Evolutionary conservation across 2,329 filamentous ascomycete species (phyloP).

Genomic region (Penicillium capsulatum): DNA sequence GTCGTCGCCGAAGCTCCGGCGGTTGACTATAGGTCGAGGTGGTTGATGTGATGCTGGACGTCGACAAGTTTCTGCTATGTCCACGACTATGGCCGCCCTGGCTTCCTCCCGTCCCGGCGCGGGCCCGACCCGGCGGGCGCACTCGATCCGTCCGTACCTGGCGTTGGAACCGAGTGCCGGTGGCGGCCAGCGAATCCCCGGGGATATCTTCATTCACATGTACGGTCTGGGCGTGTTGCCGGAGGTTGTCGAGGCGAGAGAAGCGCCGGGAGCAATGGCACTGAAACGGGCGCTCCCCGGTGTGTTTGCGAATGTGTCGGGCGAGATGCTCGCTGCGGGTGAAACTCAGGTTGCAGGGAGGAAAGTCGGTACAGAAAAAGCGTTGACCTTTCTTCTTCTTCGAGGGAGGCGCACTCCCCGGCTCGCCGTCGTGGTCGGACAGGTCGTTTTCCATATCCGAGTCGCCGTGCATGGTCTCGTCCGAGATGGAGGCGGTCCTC

Average conservation of each 20-base stretch:
- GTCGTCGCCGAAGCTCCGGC: slow-evolving; percentile 64
- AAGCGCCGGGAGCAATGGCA: slow-evolving; percentile 93
- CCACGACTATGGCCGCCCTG: slow-evolving; percentile 67
- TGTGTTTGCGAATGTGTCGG: slow-evolving; percentile 96
- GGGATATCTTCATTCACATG: slow-evolving; percentile 98
- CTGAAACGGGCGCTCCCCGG: slow-evolving; percentile 91
- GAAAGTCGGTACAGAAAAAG: slow-evolving; percentile 94
- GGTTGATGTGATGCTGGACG: slow-evolving; percentile 78
- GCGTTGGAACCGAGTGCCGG: slow-evolving; percentile 84
- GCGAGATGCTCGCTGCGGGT: slow-evolving; percentile 94
- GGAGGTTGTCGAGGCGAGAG: slow-evolving; percentile 87
- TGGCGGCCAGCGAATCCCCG: slow-evolving; percentile 85
- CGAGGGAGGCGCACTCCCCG: slow-evolving; percentile 63
- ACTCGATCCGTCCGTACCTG: slow-evolving; percentile 86
- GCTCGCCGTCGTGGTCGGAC: slow-evolving; percentile 63
- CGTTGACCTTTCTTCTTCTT: slow-evolving; percentile 97
- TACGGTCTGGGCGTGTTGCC: slow-evolving; percentile 95
- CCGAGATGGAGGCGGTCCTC: slow-evolving; percentile 41
- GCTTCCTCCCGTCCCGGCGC: slow-evolving; percentile 73
- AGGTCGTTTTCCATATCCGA: slow-evolving; percentile 63
- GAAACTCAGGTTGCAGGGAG: slow-evolving; percentile 90
- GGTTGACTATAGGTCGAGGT: slow-evolving; percentile 63
- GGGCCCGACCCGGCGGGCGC: slow-evolving; percentile 67
- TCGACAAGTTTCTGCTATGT: slow-evolving; percentile 78
- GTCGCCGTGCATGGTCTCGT: slow-evolving; percentile 73